Evolutionary conservation across 2,329 filamentous ascomycete species (phyloP).

Genomic region (Helotiales sp.): DNA sequence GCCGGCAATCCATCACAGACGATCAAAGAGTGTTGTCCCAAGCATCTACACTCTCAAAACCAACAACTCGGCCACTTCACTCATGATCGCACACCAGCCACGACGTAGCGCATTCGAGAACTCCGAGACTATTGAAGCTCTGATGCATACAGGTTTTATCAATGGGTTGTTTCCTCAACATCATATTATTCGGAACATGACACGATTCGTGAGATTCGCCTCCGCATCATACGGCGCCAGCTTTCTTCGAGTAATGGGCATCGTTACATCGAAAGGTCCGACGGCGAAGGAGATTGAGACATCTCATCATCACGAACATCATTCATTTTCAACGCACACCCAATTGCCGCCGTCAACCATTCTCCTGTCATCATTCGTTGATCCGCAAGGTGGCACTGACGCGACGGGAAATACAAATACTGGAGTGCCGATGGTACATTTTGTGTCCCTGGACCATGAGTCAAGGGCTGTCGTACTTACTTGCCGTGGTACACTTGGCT

Average conservation of each 20-base stretch:
- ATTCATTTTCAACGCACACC: conserved; percentile 68
- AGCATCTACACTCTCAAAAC: conserved; percentile 67
- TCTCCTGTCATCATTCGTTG: conserved; percentile 59
- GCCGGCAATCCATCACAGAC: conserved; percentile 41
- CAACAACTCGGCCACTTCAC: conserved; percentile 45
- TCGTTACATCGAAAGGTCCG: conserved; percentile 56
- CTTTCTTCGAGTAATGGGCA: conserved; percentile 67
- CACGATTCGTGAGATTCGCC: conserved; percentile 68
- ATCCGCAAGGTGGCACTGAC: conserved; percentile 58
- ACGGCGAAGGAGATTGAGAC: conserved; percentile 45
- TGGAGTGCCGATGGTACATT: conserved; percentile 60
- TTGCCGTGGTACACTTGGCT: conserved; percentile 59
- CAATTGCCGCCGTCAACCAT: conserved; percentile 62
- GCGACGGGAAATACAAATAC: conserved; percentile 54
- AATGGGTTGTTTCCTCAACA: conserved; percentile 63
- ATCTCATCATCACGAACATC: conserved; percentile 59
- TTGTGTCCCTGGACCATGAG: conserved; percentile 60
- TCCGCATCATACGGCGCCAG: conserved; percentile 69
- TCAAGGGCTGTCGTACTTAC: conserved; percentile 61
- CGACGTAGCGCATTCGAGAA: conserved; percentile 38
- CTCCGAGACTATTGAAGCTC: conserved; percentile 33
- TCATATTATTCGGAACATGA: conserved; percentile 66
- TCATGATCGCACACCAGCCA: conserved; percentile 43
- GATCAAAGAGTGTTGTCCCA: conserved; percentile 41
- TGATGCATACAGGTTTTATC: conserved; percentile 55